phyloP scores from a whole-genome alignment of 1,139 yeast species.

The Sugiyamaella novakii region DNA sequence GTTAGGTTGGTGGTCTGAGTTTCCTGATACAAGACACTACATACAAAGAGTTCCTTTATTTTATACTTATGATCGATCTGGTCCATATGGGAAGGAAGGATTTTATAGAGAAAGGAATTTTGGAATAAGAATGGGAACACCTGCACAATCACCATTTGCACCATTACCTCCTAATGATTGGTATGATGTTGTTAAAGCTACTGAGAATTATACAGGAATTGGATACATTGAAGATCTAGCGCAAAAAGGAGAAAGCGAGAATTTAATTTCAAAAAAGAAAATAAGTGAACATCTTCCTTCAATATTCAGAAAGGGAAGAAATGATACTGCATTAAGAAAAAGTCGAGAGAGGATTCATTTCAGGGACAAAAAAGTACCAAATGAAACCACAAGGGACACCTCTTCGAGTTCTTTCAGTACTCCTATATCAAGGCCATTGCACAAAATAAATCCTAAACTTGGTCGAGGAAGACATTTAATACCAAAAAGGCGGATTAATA shows the following conservation, averaged over 20 bases:
- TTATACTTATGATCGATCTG: slow-evolving; percentile 15
- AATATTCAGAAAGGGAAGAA: neutral
- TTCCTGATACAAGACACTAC: slow-evolving; percentile 22
- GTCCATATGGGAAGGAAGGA: slow-evolving; percentile 1
- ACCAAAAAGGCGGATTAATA: neutral
- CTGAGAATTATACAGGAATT: slow-evolving; percentile 24
- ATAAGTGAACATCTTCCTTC: no score
- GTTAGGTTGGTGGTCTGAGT: slow-evolving; percentile 26
- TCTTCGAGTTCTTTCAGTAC: no score
- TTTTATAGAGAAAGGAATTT: neutral
- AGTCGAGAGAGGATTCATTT: neutral
- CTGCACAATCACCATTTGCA: slow-evolving; percentile 5
- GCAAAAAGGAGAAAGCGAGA: neutral
- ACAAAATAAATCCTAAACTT: neutral
- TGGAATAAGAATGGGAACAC: slow-evolving; percentile 1
- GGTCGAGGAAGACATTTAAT: neutral
- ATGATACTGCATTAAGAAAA: neutral
- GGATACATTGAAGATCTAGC: slow-evolving; percentile 7
- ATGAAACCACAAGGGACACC: no score
- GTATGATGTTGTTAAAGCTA: slow-evolving; percentile 25
- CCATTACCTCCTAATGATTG: slow-evolving; percentile 17
- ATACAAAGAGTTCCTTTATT: slow-evolving; percentile 24
- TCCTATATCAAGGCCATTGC: no score
- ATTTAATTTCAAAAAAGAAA: no score
- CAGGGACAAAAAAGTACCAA: neutral